Evolutionary conservation across 2,329 filamentous ascomycete genomes (phyloP), one percentile per base, ranked within the genome.

Genomic region (Pseudopyricularia cyperi): DNA sequence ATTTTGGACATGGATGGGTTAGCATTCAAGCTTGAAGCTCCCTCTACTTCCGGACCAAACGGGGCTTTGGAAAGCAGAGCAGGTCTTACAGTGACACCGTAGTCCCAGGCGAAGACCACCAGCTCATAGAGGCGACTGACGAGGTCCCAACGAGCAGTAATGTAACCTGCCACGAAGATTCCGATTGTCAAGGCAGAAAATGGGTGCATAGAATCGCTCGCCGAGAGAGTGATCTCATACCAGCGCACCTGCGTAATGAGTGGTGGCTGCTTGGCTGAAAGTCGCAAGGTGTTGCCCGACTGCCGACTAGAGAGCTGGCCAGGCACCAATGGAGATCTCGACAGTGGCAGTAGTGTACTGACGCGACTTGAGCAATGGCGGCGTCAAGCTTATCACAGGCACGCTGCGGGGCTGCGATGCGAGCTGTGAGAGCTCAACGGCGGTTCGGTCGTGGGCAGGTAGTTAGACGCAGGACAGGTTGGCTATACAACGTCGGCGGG

Each of bases 151-250:
- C 93, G 87, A 66, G 93, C 93, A 72, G 93, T 98, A 69, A 91
- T 97, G 78, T 98, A 98, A 70, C 93, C 93, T 74, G 93, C 91
- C 78, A 97, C 86, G 76, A 98, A 98, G 75, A 98, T 96, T 73
- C 87, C 89, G 73, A 95, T 83, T 64, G 90, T 95, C 70, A 96
- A 80, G 68, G 91, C 76, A 57, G 91, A 97, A 75, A 97, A 96
- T 65, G 90, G 89, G 89, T 96, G 90, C 91, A 97, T 97, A 77
- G 76, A 79, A 71, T 65, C 71, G 68, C 63, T 28, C 19, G 37
- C 42, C 4, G 37, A 42, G 50, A 51, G 52, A 60, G 65, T 62
- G 65, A 63, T 67, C 61, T 65, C 73, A 75, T 75, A 67, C 70
- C 70, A 65, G 37, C 28, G 30, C 37, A 44, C 19, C 24, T 44